Evolutionary conservation across 164 flowering plant genomes (phyloP).

Genomic region (Vitis labrusca): DNA sequence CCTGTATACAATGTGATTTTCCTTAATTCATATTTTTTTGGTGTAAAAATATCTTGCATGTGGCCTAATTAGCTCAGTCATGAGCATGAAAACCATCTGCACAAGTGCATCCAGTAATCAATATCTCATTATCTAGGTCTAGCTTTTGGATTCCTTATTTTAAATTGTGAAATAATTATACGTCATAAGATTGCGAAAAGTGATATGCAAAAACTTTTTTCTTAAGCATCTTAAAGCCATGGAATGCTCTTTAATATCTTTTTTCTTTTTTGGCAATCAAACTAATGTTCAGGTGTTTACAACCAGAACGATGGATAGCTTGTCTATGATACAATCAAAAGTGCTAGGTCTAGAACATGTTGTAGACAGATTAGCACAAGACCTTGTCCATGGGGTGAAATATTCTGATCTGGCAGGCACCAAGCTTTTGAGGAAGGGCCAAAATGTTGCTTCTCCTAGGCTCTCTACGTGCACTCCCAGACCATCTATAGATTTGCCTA

Average conservation of each 20-base stretch:
- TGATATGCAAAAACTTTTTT: neutral
- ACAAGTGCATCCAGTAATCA: too few species aligned
- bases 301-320: constrained; percentile 52
- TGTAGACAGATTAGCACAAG: constrained; percentile 52
- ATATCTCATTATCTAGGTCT: neutral
- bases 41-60: neutral
- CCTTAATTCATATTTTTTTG: neutral
- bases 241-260: neutral
- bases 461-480: constrained; percentile 66
- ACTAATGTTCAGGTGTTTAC: constrained; percentile 54
- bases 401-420: constrained; percentile 33
- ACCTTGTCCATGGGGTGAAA: constrained; percentile 30
- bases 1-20: neutral
- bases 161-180: neutral
- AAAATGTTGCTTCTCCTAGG: constrained; percentile 52
- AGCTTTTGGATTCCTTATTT: neutral
- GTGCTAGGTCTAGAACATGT: constrained; percentile 61
- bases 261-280: neutral
- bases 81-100: neutral
- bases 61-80: neutral
- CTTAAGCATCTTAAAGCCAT: neutral
- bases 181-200: neutral
- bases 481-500: constrained; percentile 53
- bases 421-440: constrained; percentile 38
- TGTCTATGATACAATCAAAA: constrained; percentile 67